These are phyloP conservation scores for Gossypium mustelinum DNA, from an alignment of 345 rosid species.

Conservation along the genomic window DNA sequence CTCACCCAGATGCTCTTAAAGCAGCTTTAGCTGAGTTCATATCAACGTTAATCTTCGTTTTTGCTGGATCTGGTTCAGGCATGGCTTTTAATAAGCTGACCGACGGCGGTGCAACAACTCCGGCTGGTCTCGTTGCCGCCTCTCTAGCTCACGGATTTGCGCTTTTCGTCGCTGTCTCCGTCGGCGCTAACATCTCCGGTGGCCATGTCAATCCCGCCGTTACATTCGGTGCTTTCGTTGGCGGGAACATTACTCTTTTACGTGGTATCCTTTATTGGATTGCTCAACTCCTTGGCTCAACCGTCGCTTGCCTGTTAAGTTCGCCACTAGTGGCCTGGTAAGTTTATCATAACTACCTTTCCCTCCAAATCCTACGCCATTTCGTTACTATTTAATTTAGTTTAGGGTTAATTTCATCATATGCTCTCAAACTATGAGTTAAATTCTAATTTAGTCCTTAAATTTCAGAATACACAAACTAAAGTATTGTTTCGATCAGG, in stretches of 20 bases:
- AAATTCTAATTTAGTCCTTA: not conserved
- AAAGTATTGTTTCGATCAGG: too few relatives aligned
- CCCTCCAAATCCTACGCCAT: not conserved
- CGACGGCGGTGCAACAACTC: conserved; percentile 56
- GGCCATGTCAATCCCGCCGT: conserved; percentile 96
- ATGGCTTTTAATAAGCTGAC: conserved; percentile 93
- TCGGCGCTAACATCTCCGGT: conserved; percentile 81
- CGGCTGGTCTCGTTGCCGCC: conserved; percentile 76
- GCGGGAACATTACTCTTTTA: conserved; percentile 81
- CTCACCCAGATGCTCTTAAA: conserved; percentile 62
- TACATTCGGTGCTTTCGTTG: conserved; percentile 80
- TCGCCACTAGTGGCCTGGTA: conserved; percentile 72
- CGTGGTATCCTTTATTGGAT: conserved; percentile 88
- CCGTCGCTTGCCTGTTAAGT: conserved; percentile 74
- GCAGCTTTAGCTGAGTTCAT: conserved; percentile 90
- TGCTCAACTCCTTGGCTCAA: conserved; percentile 87
- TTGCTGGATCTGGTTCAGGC: conserved; percentile 90
- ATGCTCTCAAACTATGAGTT: not conserved
- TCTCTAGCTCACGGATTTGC: conserved; percentile 74
- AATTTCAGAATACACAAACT: too few relatives aligned
- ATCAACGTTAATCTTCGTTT: conserved; percentile 75
- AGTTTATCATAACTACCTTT: not conserved
- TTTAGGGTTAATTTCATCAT: not conserved
- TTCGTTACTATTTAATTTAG: not conserved
- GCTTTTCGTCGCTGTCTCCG: conserved; percentile 76